Evolutionary conservation across 768 basidiomycete species (phyloP).

Genomic region (Termitomyces sp.): DNA sequence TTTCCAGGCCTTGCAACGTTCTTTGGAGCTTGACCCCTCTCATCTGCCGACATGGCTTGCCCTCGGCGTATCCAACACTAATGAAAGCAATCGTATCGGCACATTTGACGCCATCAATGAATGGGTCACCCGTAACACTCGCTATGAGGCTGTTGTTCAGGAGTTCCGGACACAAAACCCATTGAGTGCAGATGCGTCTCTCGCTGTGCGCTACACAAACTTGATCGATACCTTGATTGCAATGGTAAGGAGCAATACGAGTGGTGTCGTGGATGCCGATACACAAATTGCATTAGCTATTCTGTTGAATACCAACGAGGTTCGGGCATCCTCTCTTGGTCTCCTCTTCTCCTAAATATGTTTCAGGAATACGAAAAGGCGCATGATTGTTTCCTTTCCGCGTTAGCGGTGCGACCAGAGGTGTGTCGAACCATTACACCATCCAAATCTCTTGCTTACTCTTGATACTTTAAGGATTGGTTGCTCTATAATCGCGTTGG

Average conservation of each 20-base stretch:
- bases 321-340: constrained; percentile 23
- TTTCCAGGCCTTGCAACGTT: constrained; percentile 76
- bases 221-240: constrained; percentile 77
- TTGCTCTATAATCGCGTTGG: constrained; percentile 90
- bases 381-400: constrained; percentile 90
- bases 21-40: constrained; percentile 75
- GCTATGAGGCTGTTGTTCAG: constrained; percentile 44
- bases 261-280: constrained; percentile 80
- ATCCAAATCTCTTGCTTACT: background rate
- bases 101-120: constrained; percentile 78
- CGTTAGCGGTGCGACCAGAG: constrained; percentile 82
- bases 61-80: constrained; percentile 85
- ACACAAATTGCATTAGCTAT: constrained; percentile 94
- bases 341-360: constrained; percentile 1
- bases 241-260: constrained; percentile 63
- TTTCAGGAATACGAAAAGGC: constrained; percentile 85
- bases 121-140: constrained; percentile 73
- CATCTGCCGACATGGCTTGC: constrained; percentile 86
- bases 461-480: constrained; percentile 63
- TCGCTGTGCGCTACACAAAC: constrained; percentile 39
- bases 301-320: constrained; percentile 89
- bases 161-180: constrained; percentile 32
- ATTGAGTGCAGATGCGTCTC: constrained; percentile 22
- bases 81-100: constrained; percentile 74
- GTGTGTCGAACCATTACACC: constrained; percentile 37